Conservation (phyloP, 106 monocot genomes). For the Platanthera guangdongensis region DNA sequence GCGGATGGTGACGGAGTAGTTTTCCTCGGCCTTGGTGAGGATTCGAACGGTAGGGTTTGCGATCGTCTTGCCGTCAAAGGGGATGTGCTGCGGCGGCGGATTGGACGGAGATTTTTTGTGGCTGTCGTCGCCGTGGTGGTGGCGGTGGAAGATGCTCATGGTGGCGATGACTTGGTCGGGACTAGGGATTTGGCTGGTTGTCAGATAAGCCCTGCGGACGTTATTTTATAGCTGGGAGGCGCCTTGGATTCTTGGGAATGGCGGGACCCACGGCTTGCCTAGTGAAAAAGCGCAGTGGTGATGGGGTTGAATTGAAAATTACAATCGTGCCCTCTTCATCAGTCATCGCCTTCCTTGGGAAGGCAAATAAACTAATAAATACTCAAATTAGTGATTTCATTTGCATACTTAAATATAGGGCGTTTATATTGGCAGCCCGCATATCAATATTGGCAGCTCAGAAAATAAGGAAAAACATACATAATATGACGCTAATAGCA, state of each 20-base stretch:
- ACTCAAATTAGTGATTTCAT: too few relatives aligned
- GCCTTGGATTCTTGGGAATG: background rate
- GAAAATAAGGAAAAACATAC: too few relatives aligned
- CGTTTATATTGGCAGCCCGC: too few relatives aligned
- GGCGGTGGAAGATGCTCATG: conserved; percentile 10
- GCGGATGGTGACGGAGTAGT: conserved; percentile 46
- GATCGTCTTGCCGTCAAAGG: background rate
- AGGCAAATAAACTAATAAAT: too few relatives aligned
- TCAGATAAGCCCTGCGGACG: background rate
- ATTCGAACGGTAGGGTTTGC: conserved; percentile 45
- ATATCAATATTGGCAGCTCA: too few relatives aligned
- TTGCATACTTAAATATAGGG: too few relatives aligned
- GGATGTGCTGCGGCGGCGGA: background rate
- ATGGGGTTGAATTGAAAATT: too few relatives aligned
- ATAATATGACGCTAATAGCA: too few relatives aligned
- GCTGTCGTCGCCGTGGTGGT: conserved; percentile 12
- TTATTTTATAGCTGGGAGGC: background rate
- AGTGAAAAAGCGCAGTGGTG: too few relatives aligned
- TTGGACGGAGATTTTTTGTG: background rate
- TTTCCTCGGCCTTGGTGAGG: conserved; percentile 36
- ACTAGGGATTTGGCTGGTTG: background rate
- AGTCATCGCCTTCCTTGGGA: too few relatives aligned
- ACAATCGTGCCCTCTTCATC: too few relatives aligned
- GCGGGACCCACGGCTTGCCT: background rate
- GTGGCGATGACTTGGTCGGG: background rate